A percentile compares a stretch with the other conserved stretches of the same genome.
These are phyloP conservation scores for Ashbya aceris DNA, from an alignment of 1,139 yeast species.

Conservation along the genomic window DNA sequence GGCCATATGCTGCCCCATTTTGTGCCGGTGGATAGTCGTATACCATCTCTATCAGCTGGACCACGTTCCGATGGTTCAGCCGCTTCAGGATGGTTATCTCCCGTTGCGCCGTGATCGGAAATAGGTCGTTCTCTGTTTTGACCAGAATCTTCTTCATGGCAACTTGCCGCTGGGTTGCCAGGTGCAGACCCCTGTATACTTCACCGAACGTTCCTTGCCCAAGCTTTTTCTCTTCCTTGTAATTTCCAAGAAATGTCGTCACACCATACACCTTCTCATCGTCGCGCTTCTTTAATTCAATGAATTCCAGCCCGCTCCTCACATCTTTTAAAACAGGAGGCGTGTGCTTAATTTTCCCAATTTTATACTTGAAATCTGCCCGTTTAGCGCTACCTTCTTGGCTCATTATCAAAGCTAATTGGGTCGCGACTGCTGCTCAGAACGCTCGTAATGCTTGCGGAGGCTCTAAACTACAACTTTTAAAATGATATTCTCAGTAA, in stretches of 20 bases:
- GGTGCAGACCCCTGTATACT: conserved; percentile 62
- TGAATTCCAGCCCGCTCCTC: conserved; percentile 21
- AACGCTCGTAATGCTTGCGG: not conserved
- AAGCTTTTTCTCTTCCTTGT: conserved; percentile 52
- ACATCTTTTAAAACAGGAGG: conserved; percentile 25
- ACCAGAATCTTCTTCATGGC: conserved; percentile 80
- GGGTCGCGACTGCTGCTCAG: not conserved
- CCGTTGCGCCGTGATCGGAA: conserved; percentile 91
- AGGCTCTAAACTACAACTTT: too few species aligned
- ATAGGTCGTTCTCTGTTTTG: conserved; percentile 81
- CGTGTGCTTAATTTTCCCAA: conserved; percentile 29
- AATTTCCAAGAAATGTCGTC: conserved; percentile 32
- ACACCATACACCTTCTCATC: conserved; percentile 27
- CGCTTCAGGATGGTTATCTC: conserved; percentile 79
- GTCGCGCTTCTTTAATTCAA: conserved; percentile 19
- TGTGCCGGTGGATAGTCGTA: conserved; percentile 42
- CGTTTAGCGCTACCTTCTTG: conserved; percentile 1
- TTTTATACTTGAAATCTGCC: conserved; percentile 25
- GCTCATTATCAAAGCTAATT: not conserved
- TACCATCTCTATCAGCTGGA: conserved; percentile 76
- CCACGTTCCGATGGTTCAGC: conserved; percentile 59
- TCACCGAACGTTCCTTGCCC: conserved; percentile 95
- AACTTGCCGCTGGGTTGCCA: conserved; percentile 46
- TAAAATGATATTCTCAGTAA: too few species aligned
- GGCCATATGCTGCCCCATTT: conserved; percentile 5